A percentile compares a stretch with the other conserved stretches of the same genome.
Conservation (phyloP, 148 eudicot genomes). For the Tetragonia tetragonoides region DNA sequence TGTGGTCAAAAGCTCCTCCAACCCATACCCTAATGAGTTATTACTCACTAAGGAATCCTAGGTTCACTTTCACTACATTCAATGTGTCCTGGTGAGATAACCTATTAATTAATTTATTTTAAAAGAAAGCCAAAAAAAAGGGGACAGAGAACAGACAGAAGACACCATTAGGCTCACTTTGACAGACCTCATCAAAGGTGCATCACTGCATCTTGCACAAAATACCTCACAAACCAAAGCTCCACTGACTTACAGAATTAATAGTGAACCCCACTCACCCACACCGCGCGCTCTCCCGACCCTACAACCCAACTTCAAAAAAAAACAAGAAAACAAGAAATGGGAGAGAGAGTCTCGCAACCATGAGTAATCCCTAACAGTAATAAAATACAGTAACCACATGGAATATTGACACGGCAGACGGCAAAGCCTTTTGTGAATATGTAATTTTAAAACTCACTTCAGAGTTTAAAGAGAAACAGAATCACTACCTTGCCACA, state of each 20-base stretch:
- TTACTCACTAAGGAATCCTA: neutral
- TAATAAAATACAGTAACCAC: too few species aligned
- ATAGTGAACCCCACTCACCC: too few species aligned
- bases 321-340: too few species aligned
- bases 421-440: neutral
- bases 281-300: too few species aligned
- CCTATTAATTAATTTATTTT: too few species aligned
- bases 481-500: conserved; percentile 78
- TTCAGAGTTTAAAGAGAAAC: neutral
- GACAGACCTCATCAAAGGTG: neutral
- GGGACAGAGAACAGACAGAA: too few species aligned
- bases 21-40: neutral
- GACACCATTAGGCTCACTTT: too few species aligned
- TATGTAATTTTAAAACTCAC: neutral
- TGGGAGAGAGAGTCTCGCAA: too few species aligned
- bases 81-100: neutral
- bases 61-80: neutral
- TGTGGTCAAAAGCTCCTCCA: neutral
- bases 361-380: too few species aligned
- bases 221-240: neutral
- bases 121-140: too few species aligned
- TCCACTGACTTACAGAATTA: neutral
- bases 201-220: neutral
- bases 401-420: too few species aligned
- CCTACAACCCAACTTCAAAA: too few species aligned